Conservation (phyloP, 345 rosid genomes). For the Euphorbia lathyris region DNA sequence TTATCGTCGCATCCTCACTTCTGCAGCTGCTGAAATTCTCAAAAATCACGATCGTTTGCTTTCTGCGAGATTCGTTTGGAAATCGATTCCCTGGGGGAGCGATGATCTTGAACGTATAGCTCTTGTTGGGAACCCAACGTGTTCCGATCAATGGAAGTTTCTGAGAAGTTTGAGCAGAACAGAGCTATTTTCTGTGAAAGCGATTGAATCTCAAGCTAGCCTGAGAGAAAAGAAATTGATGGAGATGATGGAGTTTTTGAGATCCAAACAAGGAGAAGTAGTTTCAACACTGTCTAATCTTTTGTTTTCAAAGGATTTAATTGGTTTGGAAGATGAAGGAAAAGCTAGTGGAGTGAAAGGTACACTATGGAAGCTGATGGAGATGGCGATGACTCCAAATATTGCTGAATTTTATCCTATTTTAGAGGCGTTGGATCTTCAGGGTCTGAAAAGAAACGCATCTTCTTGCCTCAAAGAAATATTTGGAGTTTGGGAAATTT, state of each 20-base stretch:
- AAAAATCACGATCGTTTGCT: constrained; percentile 20
- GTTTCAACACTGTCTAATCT: constrained; percentile 15
- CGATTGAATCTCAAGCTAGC: constrained; percentile 10
- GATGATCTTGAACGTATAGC: constrained; percentile 2
- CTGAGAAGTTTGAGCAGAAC: constrained; percentile 7
- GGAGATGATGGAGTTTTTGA: constrained; percentile 15
- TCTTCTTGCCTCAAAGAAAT: background rate
- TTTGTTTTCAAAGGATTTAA: constrained; percentile 5
- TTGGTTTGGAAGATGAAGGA: constrained; percentile 4
- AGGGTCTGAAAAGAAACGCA: constrained; percentile 1
- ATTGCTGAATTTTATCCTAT: constrained; percentile 12
- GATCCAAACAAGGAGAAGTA: constrained; percentile 1
- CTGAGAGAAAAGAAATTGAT: constrained; percentile 14
- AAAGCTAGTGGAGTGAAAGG: too few species aligned
- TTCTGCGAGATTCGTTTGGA: background rate
- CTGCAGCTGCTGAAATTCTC: constrained; percentile 17
- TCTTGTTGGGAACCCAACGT: background rate
- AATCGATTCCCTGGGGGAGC: background rate
- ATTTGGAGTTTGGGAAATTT: constrained; percentile 7
- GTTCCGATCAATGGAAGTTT: constrained; percentile 5
- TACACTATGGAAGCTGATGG: background rate
- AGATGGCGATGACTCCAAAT: background rate
- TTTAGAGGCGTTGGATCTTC: constrained; percentile 17
- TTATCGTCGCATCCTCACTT: constrained; percentile 17
- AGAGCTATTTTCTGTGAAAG: constrained; percentile 19